Base-by-base conservation (phyloP, 371 early-diverging fungal genomes). In the Mycotypha africana region DNA sequence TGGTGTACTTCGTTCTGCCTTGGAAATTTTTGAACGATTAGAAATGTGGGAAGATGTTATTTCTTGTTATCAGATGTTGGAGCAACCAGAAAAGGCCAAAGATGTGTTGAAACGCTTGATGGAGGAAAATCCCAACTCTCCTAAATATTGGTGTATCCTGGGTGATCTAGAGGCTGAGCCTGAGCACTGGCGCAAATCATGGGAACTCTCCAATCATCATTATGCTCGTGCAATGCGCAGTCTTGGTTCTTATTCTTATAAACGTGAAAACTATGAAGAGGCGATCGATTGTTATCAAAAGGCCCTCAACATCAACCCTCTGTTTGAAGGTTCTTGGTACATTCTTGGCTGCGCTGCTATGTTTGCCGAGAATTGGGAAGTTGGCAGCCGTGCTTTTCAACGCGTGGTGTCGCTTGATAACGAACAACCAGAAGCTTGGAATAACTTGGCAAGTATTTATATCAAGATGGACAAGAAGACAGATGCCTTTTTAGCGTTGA, bases 321-420 rank as follows among this genome's bases (percentile, higher is more conserved):
- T 98, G 33, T 95, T 89, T 65, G 95, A 93, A 47, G 84, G 88
- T 45, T 89, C 95, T 3, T 98, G 98, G 98, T 98, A 89, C 62
- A 67, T 94, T 25, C 69, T 92, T 47, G 98, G 98, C 2, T 98
- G 98, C 63, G 93, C 94, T 20, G 91, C 92, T 2, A 79, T 97
- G 81, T 84, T 83, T 16, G 46, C 70, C 10, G 82, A 85, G 47
- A 79, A 91, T 23, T 95, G 86, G 86, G 84, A 84, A 14, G 65
- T 66, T 4, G 94, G 89, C 6, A 52, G 67, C 15, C 58, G 73
- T 15, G 91, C 95, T 4, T 97, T 96, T 69, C 65, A 74, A 33
- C 85, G 85, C 28, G 84, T 81, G 7, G 85, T 89, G 6, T 49
- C 74, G 11, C 54, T 98, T 23, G 89, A 94, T 51, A 56, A 65